Conservation (phyloP, 352 stramenopile species). For the Pythium angustatum region DNA sequence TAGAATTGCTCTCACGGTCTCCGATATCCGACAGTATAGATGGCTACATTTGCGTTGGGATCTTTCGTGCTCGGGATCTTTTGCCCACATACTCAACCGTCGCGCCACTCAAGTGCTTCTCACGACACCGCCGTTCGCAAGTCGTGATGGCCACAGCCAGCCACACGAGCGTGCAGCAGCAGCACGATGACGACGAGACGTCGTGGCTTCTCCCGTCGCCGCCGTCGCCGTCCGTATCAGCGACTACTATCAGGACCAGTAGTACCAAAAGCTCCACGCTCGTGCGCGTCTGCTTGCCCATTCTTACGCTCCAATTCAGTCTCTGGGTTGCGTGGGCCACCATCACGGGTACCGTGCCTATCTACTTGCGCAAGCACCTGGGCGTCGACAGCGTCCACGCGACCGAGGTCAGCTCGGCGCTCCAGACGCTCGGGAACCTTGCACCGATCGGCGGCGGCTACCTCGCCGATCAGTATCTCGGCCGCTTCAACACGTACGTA, state of each 20-base stretch:
- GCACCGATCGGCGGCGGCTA: slow-evolving; percentile 79
- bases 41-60: slow-evolving; percentile 27
- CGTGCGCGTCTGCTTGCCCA: slow-evolving; percentile 29
- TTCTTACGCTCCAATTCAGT: slow-evolving; percentile 57
- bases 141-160: neutral
- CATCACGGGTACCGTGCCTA: slow-evolving; percentile 71
- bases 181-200: slow-evolving; percentile 12
- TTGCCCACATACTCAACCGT: neutral
- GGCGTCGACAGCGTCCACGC: slow-evolving; percentile 70
- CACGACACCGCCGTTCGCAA: too few relatives aligned
- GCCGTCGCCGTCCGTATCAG: neutral
- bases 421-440: slow-evolving; percentile 82
- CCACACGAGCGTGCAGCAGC: neutral
- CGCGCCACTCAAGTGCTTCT: too few relatives aligned
- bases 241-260: too few relatives aligned
- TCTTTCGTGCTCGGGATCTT: slow-evolving; percentile 5
- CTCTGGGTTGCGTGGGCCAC: slow-evolving; percentile 78
- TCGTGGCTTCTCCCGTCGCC: slow-evolving; percentile 4
- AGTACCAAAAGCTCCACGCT: slow-evolving; percentile 15
- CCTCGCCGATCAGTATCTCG: slow-evolving; percentile 74
- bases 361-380: slow-evolving; percentile 87
- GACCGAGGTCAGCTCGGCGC: slow-evolving; percentile 80
- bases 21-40: too few relatives aligned
- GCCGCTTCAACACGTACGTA: slow-evolving; percentile 69
- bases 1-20: too few relatives aligned